phyloP scores from a whole-genome alignment of 805 yeast species.

The Kazachstania kunashirensis region DNA sequence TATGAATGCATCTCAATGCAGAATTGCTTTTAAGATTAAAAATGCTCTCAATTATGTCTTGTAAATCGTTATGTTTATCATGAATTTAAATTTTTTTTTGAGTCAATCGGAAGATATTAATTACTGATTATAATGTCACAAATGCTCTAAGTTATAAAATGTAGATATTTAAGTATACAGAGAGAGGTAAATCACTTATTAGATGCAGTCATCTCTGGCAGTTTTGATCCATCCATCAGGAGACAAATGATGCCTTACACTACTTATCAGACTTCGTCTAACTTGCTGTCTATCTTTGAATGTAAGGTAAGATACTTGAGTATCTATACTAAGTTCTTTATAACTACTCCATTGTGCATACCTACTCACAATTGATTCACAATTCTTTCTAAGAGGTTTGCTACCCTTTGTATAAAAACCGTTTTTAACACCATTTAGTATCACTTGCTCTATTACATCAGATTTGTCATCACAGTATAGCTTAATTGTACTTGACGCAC shows the following conservation, averaged over 20 bases:
- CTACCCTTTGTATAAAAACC: conserved; percentile 41
- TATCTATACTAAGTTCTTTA: conserved; percentile 3
- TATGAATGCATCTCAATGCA: neutral
- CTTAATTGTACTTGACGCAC: conserved; percentile 15
- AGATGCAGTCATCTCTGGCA: conserved; percentile 34
- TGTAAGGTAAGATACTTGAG: conserved; percentile 22
- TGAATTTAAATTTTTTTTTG: too few relatives aligned
- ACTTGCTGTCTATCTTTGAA: conserved; percentile 22
- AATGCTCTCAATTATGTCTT: too few relatives aligned
- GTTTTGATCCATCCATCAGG: conserved; percentile 42
- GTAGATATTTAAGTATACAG: too few relatives aligned
- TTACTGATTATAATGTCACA: too few relatives aligned
- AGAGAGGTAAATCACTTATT: neutral
- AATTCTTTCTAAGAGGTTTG: conserved; percentile 35
- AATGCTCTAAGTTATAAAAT: too few relatives aligned
- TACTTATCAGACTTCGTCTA: conserved; percentile 27
- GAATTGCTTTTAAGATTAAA: neutral
- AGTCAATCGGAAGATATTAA: too few relatives aligned
- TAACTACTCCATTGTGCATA: conserved; percentile 20
- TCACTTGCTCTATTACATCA: conserved; percentile 22
- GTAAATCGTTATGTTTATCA: too few relatives aligned
- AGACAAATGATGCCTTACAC: conserved; percentile 20
- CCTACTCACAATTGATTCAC: conserved; percentile 26
- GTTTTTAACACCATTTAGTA: conserved; percentile 51
- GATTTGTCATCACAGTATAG: conserved; percentile 6